Evolutionary conservation across 805 yeast species (phyloP), one percentile per base, ranked within the genome.

Genomic region (Candida hispaniensis): DNA sequence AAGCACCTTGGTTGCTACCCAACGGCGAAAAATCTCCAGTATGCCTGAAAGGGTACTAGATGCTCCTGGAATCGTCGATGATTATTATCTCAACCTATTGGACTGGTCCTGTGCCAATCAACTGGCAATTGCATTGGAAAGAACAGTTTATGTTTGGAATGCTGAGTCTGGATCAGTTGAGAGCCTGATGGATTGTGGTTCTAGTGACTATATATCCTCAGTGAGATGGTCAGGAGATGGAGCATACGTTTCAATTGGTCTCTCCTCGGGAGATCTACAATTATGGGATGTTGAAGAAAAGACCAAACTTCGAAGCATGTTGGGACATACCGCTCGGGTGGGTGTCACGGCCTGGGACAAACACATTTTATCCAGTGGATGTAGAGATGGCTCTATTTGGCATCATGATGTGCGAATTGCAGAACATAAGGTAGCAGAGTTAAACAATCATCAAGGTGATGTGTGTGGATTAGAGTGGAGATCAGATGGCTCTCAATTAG

Each of bases 21-120:
- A 54, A 47, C 44, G 52, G 40, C 50, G 93, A 45, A 76, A 75
- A 47, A 67, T 91, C 29, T 82, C 93, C 15, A 73, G 82, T 0
- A 80, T 82, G 19, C 97, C 98, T 1, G 94, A 82, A 45, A 69
- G 94, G 44, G 93, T 91, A 1, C 64, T 91, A 24, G 98, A 91
- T 59, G 98, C 97, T 0, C 98, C 98, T 0, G 95, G 94, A 0
- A 67, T 86, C 40, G 68, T 78, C 14, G 94, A 91, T 56, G 98
- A 91, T 59, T 91, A 85, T 55, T 91, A 88, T 54, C 65, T 85
- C 36, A 85, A 85, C 51, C 63, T 88, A 24, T 56, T 91, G 35
- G 73, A 85, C 42, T 91, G 98, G 97, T 85, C 95, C 6, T 61
- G 63, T 44, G 72, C 75, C 18, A 83, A 88, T 54, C 63, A 76